Evolutionary conservation across 2,329 filamentous ascomycete genomes (phyloP), one percentile per base, ranked within the genome.

Genomic region (Hypoxylon sp.): DNA sequence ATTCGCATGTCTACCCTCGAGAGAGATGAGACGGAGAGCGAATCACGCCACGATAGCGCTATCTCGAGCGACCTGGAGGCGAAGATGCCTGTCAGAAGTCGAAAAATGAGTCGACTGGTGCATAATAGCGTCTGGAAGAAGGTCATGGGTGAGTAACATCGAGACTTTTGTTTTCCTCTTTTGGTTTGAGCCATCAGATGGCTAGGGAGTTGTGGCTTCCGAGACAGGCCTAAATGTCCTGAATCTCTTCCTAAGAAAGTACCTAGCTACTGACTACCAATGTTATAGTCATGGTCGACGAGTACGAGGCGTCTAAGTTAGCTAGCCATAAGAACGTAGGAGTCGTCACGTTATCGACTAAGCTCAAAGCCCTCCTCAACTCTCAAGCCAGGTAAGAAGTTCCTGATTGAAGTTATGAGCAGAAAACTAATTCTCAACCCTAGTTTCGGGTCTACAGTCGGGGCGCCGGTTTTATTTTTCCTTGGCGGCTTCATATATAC

Each of bases 381-480:
- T 75, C 74, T 0, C 77, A 78, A 62, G 72, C 74, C 2, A 77
- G 76, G 76, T 77, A 37, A 70, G 22, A 4, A 8, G 0, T 30
- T 13, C 3, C 13, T 14, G n/a, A 57, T 54, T 5, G n/a, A n/a
- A 25, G 50, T 33, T 13, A 7, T 10, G 13, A 11, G 5, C 11
- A 37, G 4, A 3, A 27, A 55, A 6, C 61, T 65, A 22, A 59
- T 20, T 35, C 3, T 65, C 37, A 59, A 35, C 44, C 3, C 8
- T 55, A 78, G 77, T 46, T 78, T 78, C 42, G 77, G 77, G 30
- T 76, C 75, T 20, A 76, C 76, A 0, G 66, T 78, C 5, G 77
- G 77, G 3, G 75, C 75, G 7, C 76, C 76, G 6, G 72, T 77
- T 1, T 49, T 78, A 8, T 78, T 78, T 60, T 78, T 78, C 51